Evolutionary conservation across 805 yeast genomes (phyloP).

Genomic region (Cephaloascus albidus): DNA sequence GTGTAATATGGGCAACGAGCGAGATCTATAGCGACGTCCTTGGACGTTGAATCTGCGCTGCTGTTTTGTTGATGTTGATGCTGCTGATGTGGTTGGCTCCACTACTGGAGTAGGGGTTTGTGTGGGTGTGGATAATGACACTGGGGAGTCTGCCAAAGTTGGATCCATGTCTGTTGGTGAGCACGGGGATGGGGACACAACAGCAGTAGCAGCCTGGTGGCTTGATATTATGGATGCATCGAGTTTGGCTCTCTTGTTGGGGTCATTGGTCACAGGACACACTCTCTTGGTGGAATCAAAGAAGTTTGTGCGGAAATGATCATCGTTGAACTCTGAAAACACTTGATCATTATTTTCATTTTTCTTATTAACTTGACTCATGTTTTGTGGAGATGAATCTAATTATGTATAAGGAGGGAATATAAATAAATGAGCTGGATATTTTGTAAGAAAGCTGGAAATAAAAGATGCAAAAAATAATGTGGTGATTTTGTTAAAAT

Average conservation of each 20-base stretch:
- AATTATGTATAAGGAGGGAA: too few species aligned
- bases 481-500: too few species aligned
- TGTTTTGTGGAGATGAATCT: too few species aligned
- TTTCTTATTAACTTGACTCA: conserved; percentile 19
- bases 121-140: conserved; percentile 1
- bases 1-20: conserved; percentile 22
- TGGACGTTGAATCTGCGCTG: conserved; percentile 16
- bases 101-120: not conserved
- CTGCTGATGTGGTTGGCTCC: conserved; percentile 2
- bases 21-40: conserved; percentile 24
- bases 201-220: conserved; percentile 7
- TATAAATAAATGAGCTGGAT: too few species aligned
- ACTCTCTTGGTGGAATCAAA: conserved; percentile 14
- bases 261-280: conserved; percentile 6
- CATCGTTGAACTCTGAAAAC: conserved; percentile 19
- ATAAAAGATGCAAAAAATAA: too few species aligned
- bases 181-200: conserved; percentile 4
- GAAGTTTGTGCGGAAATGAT: conserved; percentile 22
- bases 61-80: too few species aligned
- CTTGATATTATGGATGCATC: conserved; percentile 5
- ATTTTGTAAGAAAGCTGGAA: too few species aligned
- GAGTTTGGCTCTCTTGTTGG: conserved; percentile 13
- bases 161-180: conserved; percentile 5
- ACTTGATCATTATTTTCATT: conserved; percentile 22
- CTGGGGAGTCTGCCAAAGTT: conserved; percentile 2